A percentile compares a stretch with the other conserved stretches of the same genome.
phyloP scores from a whole-genome alignment of 441 rosid genomes.

The Adansonia madagascariensis region DNA sequence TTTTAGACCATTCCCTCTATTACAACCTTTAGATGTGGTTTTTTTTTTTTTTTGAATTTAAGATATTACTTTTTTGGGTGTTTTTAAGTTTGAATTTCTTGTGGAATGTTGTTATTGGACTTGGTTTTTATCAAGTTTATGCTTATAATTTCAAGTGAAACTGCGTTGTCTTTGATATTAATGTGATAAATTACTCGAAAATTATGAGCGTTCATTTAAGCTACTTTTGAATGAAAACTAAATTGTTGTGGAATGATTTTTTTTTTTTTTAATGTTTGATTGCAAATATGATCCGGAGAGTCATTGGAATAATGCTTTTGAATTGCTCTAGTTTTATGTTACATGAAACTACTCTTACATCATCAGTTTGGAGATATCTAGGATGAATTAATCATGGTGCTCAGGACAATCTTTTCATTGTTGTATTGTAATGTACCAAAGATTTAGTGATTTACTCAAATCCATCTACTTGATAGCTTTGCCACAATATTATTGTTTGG shows the following conservation, averaged over 20 bases:
- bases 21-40: conserved; percentile 58
- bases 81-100: not conserved
- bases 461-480: not conserved
- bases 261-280: not conserved
- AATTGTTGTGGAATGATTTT: not conserved
- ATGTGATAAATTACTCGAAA: not conserved
- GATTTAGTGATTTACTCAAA: not conserved
- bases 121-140: conserved; percentile 8
- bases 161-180: not conserved
- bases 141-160: not conserved
- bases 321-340: conserved; percentile 3
- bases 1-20: conserved; percentile 53
- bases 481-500: not conserved
- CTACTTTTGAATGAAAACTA: not conserved
- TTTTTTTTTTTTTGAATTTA: not conserved
- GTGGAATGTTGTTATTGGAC: not conserved
- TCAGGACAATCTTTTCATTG: not conserved
- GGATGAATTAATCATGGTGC: not conserved
- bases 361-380: not conserved
- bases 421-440: conserved; percentile 6
- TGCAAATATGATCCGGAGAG: not conserved
- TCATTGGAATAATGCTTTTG: not conserved
- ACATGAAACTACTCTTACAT: not conserved
- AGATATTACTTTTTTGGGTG: not conserved
- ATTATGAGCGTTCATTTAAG: not conserved